A percentile compares a stretch with the other conserved stretches of the same genome.
Conservation (phyloP, 192 early-diverging fungal species). For the Coemansia sp. region DNA sequence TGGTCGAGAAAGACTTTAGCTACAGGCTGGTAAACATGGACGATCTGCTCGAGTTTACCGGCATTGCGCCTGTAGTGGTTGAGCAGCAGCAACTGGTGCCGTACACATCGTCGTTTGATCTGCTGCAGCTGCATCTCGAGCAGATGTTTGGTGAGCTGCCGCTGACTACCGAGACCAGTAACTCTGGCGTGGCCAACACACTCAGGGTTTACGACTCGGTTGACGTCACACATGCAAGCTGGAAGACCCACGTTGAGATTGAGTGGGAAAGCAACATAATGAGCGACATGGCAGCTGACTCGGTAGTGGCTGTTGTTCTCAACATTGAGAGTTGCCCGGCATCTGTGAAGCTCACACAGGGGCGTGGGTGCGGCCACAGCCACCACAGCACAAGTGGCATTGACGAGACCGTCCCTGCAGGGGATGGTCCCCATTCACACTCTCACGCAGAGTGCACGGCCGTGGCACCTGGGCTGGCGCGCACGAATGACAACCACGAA, state of each 20-base stretch:
- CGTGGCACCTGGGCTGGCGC: slow-evolving; percentile 7
- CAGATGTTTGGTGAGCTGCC: slow-evolving; percentile 85
- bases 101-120: slow-evolving; percentile 69
- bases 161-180: slow-evolving; percentile 27
- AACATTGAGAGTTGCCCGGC: slow-evolving; percentile 86
- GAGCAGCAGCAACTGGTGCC: slow-evolving; percentile 77
- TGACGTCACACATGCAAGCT: slow-evolving; percentile 66
- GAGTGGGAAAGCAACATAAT: slow-evolving; percentile 91
- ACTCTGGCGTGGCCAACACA: slow-evolving; percentile 18
- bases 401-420: slow-evolving; percentile 2
- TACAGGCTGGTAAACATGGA: slow-evolving; percentile 79
- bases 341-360: slow-evolving; percentile 70
- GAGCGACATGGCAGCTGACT: slow-evolving; percentile 96
- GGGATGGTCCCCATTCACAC: slow-evolving; percentile 1
- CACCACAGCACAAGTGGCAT: not conserved
- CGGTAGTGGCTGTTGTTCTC: slow-evolving; percentile 80
- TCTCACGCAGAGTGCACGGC: not conserved
- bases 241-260: slow-evolving; percentile 59
- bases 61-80: slow-evolving; percentile 71
- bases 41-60: slow-evolving; percentile 83
- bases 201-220: slow-evolving; percentile 73
- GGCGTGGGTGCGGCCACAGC: slow-evolving; percentile 27
- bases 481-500: slow-evolving; percentile 15
- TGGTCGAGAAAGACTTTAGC: slow-evolving; percentile 88
- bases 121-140: slow-evolving; percentile 88